phyloP scores from a whole-genome alignment of 768 basidiomycete genomes.

The Rhodocollybia butyracea region DNA sequence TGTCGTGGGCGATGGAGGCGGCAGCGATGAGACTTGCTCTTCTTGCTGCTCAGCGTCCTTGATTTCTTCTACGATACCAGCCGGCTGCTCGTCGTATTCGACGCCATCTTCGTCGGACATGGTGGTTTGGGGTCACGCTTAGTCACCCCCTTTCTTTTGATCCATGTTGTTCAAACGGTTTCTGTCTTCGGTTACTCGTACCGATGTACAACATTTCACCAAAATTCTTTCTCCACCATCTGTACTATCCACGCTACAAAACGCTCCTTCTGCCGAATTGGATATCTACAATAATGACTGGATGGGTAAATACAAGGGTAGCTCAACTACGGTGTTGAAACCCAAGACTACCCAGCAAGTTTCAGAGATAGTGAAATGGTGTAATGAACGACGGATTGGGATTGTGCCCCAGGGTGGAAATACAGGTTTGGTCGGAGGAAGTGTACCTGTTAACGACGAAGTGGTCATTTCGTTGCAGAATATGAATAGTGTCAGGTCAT shows the following conservation, averaged over 20 bases:
- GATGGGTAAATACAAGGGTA: constrained; percentile 94
- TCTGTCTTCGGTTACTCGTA: constrained; percentile 48
- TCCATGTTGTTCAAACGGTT: constrained; percentile 9
- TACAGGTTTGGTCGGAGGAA: constrained; percentile 95
- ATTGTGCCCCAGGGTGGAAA: constrained; percentile 98
- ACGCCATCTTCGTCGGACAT: constrained; percentile 26
- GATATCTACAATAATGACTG: constrained; percentile 84
- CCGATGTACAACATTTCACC: constrained; percentile 68
- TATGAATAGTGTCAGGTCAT: constrained; percentile 78
- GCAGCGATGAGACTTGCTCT: not conserved
- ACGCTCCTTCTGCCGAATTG: constrained; percentile 64
- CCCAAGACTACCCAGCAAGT: constrained; percentile 89
- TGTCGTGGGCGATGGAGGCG: constrained; percentile 4
- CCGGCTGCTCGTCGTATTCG: constrained; percentile 15
- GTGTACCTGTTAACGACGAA: constrained; percentile 86
- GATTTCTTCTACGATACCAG: constrained; percentile 20
- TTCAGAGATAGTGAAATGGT: constrained; percentile 83
- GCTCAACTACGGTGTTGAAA: constrained; percentile 79
- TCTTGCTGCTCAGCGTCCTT: not conserved
- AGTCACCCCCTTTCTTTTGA: too few species aligned
- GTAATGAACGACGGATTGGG: constrained; percentile 76
- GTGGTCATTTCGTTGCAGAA: constrained; percentile 81
- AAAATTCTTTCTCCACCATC: constrained; percentile 54
- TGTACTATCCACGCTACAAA: constrained; percentile 72
- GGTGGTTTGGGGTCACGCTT: too few species aligned